Conservation (phyloP, 75 land plant genomes). For the Pinus tabuliformis region DNA sequence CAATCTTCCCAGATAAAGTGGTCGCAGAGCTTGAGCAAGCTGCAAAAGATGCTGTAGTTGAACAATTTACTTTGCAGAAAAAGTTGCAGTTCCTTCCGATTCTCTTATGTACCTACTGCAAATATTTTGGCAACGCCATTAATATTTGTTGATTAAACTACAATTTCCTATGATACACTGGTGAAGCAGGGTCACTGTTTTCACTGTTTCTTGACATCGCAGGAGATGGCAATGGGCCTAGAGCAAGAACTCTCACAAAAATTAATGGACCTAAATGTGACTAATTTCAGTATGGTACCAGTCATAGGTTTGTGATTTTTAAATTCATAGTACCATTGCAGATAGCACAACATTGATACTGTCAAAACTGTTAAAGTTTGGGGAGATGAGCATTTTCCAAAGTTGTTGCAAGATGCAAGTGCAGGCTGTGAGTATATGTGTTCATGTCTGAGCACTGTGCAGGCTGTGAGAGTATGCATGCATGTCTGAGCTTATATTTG, state of each 20-base stretch:
- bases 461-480: too few species aligned
- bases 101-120: too few species aligned
- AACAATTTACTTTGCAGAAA: conserved; percentile 22
- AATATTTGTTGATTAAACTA: too few species aligned
- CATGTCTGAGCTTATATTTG: too few species aligned
- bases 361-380: not conserved
- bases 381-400: not conserved
- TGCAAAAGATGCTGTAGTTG: conserved; percentile 25
- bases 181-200: not conserved
- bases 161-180: too few species aligned
- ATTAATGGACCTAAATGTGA: conserved; percentile 72
- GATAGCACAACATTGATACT: not conserved
- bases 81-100: conserved; percentile 56
- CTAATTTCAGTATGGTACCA: conserved; percentile 79
- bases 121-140: too few species aligned
- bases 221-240: conserved; percentile 77
- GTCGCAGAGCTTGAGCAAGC: conserved; percentile 50
- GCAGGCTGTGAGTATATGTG: too few species aligned
- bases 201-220: not conserved
- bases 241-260: conserved; percentile 72
- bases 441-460: too few species aligned
- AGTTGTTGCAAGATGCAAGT: not conserved
- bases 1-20: conserved; percentile 44
- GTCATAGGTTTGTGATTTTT: conserved; percentile 67
- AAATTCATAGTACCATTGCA: not conserved